Percentiles rank a stretch among this genome's conserved stretches.
Evolutionary conservation across 2,329 filamentous ascomycete species (phyloP).

Genomic region (Cladophialophora carrionii): DNA sequence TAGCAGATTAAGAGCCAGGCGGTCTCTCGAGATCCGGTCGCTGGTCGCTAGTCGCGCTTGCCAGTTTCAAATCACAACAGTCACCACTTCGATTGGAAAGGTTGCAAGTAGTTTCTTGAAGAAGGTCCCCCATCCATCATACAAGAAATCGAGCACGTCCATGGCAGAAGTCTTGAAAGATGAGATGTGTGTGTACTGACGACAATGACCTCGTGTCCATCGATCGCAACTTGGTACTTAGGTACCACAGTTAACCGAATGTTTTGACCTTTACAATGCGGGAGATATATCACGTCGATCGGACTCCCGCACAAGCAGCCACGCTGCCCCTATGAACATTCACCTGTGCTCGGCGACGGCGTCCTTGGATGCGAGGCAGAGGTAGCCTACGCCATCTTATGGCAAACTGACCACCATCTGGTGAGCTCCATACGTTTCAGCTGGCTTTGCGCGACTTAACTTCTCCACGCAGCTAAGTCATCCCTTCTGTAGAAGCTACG

Average conservation of each 20-base stretch:
- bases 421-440: conserved; percentile 49
- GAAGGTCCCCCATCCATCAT: conserved; percentile 62
- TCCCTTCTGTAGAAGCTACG: conserved; percentile 61
- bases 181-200: conserved; percentile 61
- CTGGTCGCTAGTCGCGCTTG: conserved; percentile 59
- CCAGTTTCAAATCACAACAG: conserved; percentile 57
- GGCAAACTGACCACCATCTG: conserved; percentile 60
- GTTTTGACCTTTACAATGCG: conserved; percentile 61
- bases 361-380: conserved; percentile 61
- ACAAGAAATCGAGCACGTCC: conserved; percentile 62
- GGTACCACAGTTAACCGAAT: conserved; percentile 59
- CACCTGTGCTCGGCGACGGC: background rate
- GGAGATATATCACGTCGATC: conserved; percentile 57
- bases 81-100: conserved; percentile 55
- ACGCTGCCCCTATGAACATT: conserved; percentile 40
- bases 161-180: conserved; percentile 62
- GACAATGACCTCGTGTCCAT: conserved; percentile 57
- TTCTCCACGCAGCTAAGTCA: conserved; percentile 63
- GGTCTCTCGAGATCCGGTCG: conserved; percentile 65
- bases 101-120: conserved; percentile 55
- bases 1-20: conserved; percentile 62
- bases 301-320: conserved; percentile 67
- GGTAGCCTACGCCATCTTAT: conserved; percentile 60
- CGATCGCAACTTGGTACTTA: conserved; percentile 52
- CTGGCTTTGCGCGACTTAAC: conserved; percentile 46